phyloP scores from a whole-genome alignment of 2,329 filamentous ascomycete species.

The Diaporthe vaccinii region DNA sequence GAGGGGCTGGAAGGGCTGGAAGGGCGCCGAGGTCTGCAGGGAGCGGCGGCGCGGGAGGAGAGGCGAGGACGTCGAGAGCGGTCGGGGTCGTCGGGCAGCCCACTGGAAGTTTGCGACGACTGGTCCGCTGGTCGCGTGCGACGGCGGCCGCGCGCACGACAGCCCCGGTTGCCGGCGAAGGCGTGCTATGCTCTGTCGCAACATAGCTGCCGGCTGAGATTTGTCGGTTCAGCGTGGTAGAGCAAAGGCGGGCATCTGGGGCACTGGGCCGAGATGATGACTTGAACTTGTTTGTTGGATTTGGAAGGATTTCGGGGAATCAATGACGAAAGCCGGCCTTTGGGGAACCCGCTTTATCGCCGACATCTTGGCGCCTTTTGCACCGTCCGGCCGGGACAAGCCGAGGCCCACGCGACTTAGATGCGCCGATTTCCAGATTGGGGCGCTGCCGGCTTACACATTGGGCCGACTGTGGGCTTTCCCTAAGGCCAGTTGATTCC shows the following conservation, averaged over 20 bases:
- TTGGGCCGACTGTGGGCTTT: not conserved
- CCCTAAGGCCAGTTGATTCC: not conserved
- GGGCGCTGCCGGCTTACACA: not conserved
- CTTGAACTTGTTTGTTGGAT: not conserved
- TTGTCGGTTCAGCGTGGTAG: slow-evolving; percentile 8
- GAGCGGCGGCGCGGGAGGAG: slow-evolving; percentile 42
- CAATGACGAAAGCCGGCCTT: slow-evolving; percentile 18
- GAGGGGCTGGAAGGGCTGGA: slow-evolving; percentile 76
- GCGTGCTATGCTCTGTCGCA: slow-evolving; percentile 40
- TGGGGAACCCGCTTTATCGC: slow-evolving; percentile 20
- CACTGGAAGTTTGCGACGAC: slow-evolving; percentile 7
- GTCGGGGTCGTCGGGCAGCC: slow-evolving; percentile 15
- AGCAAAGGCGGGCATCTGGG: slow-evolving; percentile 3
- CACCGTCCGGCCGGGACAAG: slow-evolving; percentile 1
- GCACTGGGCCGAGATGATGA: not conserved
- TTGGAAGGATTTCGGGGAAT: slow-evolving; percentile 13
- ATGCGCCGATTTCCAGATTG: not conserved
- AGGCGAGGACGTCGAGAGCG: slow-evolving; percentile 3
- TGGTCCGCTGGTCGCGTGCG: slow-evolving; percentile 17
- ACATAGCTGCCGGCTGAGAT: slow-evolving; percentile 38
- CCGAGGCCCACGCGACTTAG: not conserved
- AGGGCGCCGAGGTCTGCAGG: slow-evolving; percentile 57
- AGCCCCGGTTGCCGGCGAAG: slow-evolving; percentile 30
- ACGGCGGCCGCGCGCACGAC: slow-evolving; percentile 8
- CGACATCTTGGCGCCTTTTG: slow-evolving; percentile 9